A percentile compares a stretch with the other conserved stretches of the same genome.
Conservation (phyloP, 805 yeast genomes). For the Saccharomycopsis schoenii region DNA sequence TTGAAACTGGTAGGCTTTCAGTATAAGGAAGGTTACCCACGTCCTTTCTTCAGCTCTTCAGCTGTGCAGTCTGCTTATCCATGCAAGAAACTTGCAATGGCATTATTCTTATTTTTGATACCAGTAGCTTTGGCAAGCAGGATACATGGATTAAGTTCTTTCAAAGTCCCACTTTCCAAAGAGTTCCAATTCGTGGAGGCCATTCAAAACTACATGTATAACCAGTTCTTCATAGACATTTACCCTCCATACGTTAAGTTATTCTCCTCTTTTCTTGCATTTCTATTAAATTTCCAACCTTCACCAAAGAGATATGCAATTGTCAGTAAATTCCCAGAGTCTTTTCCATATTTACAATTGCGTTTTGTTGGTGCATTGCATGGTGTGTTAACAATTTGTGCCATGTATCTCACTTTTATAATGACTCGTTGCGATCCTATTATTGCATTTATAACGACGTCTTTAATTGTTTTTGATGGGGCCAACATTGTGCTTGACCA, state of each 20-base stretch:
- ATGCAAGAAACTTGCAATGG: not conserved
- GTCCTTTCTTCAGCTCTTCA: slow-evolving; percentile 13
- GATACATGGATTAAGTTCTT: slow-evolving; percentile 27
- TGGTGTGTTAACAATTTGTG: slow-evolving; percentile 43
- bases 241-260: slow-evolving; percentile 66
- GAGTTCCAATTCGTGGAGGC: slow-evolving; percentile 35
- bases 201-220: slow-evolving; percentile 38
- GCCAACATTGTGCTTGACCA: slow-evolving; percentile 56
- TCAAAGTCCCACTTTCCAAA: slow-evolving; percentile 37
- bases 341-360: slow-evolving; percentile 43
- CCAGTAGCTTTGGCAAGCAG: slow-evolving; percentile 21
- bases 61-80: not conserved
- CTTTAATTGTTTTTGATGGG: slow-evolving; percentile 51
- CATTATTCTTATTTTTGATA: not conserved
- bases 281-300: slow-evolving; percentile 28
- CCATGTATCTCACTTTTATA: slow-evolving; percentile 47
- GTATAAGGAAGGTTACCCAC: slow-evolving; percentile 1
- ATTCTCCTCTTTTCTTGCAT: slow-evolving; percentile 44
- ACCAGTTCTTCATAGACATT: slow-evolving; percentile 57
- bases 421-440: slow-evolving; percentile 42
- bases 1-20: not conserved
- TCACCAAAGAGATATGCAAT: not conserved
- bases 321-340: slow-evolving; percentile 1
- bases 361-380: slow-evolving; percentile 47
- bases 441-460: slow-evolving; percentile 41